Percentiles rank a stretch among this genome's conserved stretches.
These are phyloP conservation scores for Thymus quinquecostatus DNA, from an alignment of 257 asterid genomes.

Conservation along the genomic window DNA sequence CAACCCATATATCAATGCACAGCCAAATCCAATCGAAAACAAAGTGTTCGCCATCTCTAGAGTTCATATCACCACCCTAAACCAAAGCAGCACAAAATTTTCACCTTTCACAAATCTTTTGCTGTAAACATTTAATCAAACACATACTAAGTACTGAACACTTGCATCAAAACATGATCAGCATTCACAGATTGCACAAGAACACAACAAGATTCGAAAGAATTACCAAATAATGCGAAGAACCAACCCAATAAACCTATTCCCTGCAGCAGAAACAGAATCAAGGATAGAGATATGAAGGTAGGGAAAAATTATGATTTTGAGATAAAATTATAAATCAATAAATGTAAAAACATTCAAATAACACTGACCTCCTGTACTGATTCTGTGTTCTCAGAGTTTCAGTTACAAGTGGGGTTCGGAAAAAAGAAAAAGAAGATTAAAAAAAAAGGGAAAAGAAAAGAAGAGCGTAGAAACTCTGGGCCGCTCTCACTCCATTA, in stretches of 20 bases:
- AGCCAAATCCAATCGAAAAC: slow-evolving; percentile 26
- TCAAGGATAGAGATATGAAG: background rate
- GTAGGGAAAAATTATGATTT: slow-evolving; percentile 1
- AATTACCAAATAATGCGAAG: slow-evolving; percentile 28
- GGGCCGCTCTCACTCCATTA: slow-evolving; percentile 9
- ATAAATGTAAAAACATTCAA: slow-evolving; percentile 22
- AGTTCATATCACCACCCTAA: slow-evolving; percentile 11
- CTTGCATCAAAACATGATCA: slow-evolving; percentile 35
- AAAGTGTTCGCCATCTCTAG: background rate
- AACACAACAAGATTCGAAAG: slow-evolving; percentile 34
- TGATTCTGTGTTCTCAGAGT: slow-evolving; percentile 41
- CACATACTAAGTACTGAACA: background rate
- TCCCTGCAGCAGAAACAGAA: slow-evolving; percentile 30
- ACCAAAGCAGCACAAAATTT: slow-evolving; percentile 24
- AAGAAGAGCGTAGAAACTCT: slow-evolving; percentile 34
- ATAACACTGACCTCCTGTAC: slow-evolving; percentile 34
- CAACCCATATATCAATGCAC: slow-evolving; percentile 28
- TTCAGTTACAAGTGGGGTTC: slow-evolving; percentile 49
- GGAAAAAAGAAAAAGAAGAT: slow-evolving; percentile 8
- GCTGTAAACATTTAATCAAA: slow-evolving; percentile 28
- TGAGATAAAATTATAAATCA: background rate
- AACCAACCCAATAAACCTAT: slow-evolving; percentile 38
- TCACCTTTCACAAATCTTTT: slow-evolving; percentile 16
- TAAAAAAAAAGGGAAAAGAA: background rate
- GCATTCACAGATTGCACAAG: slow-evolving; percentile 40